Evolutionary conservation across 306 rosid genomes (phyloP).

Genomic region (Abrus pulchellus): DNA sequence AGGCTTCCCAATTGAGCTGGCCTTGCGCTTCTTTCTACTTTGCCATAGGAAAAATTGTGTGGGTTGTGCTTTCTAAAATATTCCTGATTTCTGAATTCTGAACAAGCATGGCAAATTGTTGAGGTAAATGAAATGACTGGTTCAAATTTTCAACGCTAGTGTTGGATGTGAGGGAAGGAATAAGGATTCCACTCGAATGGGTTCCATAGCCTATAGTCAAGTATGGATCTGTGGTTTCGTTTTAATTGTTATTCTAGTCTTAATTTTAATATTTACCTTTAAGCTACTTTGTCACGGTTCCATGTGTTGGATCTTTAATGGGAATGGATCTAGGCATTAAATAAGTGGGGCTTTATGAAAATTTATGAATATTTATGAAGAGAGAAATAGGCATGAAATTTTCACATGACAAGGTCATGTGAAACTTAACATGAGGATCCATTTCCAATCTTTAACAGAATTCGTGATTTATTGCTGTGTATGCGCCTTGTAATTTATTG

Average conservation of each 20-base stretch:
- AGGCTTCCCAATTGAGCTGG: background rate
- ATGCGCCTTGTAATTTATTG: conserved; percentile 11
- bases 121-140: background rate
- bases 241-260: background rate
- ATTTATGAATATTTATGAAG: conserved; percentile 7
- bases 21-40: background rate
- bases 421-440: background rate
- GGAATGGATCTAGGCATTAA: conserved; percentile 5
- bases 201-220: background rate
- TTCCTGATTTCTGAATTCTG: background rate
- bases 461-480: conserved; percentile 14
- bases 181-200: background rate
- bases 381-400: background rate
- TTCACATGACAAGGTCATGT: background rate
- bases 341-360: background rate
- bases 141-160: background rate
- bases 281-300: conserved; percentile 1
- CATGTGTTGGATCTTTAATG: background rate
- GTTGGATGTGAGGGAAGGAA: background rate
- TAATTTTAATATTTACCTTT: background rate
- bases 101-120: background rate
- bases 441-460: background rate
- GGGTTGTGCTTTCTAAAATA: background rate
- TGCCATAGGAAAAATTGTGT: background rate
- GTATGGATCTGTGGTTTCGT: background rate